phyloP scores from a whole-genome alignment of 495 filamentous ascomycete genomes.

The Tuber borchii region DNA sequence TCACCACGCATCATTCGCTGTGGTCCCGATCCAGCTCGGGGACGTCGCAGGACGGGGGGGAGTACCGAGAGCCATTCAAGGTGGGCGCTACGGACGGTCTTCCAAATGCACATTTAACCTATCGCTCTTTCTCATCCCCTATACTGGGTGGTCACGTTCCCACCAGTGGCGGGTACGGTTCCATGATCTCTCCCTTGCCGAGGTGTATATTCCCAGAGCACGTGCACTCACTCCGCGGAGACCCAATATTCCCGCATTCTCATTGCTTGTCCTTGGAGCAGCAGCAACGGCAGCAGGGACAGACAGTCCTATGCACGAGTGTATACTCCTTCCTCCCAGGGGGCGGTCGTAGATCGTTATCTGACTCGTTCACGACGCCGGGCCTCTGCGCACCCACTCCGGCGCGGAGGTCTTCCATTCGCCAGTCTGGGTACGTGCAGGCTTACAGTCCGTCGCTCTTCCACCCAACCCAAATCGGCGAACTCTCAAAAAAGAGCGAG shows the following conservation, averaged over 20 bases:
- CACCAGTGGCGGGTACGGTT: conserved; percentile 13
- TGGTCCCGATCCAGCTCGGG: conserved; percentile 13
- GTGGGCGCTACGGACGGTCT: neutral
- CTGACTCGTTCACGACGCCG: conserved; percentile 23
- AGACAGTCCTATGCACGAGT: conserved; percentile 23
- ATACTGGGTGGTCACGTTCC: conserved; percentile 20
- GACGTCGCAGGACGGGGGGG: neutral
- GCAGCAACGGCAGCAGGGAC: conserved; percentile 13
- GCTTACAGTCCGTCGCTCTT: conserved; percentile 6
- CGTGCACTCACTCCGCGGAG: conserved; percentile 9
- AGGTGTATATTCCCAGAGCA: conserved; percentile 17
- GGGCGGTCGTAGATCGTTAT: conserved; percentile 13
- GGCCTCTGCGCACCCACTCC: neutral
- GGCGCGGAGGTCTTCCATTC: conserved; percentile 15
- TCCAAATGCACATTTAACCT: conserved; percentile 20
- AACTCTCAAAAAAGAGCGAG: neutral
- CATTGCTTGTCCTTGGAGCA: conserved; percentile 9
- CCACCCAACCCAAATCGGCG: neutral
- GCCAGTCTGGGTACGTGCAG: conserved; percentile 13
- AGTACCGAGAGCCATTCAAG: neutral
- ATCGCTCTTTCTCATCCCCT: conserved; percentile 28
- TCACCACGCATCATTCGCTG: conserved; percentile 22
- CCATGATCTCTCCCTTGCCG: conserved; percentile 23
- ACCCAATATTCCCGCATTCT: conserved; percentile 7
- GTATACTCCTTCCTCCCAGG: conserved; percentile 25